Base-by-base conservation (phyloP, 352 stramenopile genomes). In the Pythium monospermum region DNA sequence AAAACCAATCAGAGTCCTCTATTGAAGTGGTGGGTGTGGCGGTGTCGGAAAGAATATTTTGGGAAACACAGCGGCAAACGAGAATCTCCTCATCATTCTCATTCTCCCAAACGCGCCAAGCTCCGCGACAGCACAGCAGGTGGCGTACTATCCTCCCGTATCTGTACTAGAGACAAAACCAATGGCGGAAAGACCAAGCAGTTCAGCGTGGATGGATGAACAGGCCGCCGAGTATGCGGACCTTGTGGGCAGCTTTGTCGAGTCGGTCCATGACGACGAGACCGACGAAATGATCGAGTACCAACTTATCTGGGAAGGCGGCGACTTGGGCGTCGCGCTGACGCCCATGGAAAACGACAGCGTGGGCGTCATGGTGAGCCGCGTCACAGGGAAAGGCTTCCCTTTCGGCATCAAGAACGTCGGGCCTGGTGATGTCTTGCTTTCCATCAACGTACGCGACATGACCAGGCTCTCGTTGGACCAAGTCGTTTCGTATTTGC, bases 341-440 rank as follows among this genome's bases (percentile, higher is more conserved):
- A 94, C 83, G 51, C 85, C 78, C 30, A 55, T 87, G 28, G 78
- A 91, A 44, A 76, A 68, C 18, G 66, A 59, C 13, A 59, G 64
- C 26, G 64, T 66, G 23, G 66, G 83, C 53, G 80, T 94, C 39
- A 71, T 73, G 25, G 83, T 94, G 43, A 91, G 78, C 38, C 83
- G 83, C 46, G 75, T 91, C 19, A 94, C 83, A 1, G 83, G 83
- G 56, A 94, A 94, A 46, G 83, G 80, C 23, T 94, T 94, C 57
- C 83, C 83, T 11, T 91, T 91, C 21, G 83, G 83, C 35, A 94
- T 94, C 56, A 94, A 94, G 69, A 94, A 91, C 63, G 83, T 94
- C 47, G 80, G 78, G 4, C 61, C 83, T 6, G 83, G 83, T 26
- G 83, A 94, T 41, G 64, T 89, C 4, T 48, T 94, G 59, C 71